Conservation (phyloP, 1,284 basidiomycete genomes). For the Leccinum griseonigrum region DNA sequence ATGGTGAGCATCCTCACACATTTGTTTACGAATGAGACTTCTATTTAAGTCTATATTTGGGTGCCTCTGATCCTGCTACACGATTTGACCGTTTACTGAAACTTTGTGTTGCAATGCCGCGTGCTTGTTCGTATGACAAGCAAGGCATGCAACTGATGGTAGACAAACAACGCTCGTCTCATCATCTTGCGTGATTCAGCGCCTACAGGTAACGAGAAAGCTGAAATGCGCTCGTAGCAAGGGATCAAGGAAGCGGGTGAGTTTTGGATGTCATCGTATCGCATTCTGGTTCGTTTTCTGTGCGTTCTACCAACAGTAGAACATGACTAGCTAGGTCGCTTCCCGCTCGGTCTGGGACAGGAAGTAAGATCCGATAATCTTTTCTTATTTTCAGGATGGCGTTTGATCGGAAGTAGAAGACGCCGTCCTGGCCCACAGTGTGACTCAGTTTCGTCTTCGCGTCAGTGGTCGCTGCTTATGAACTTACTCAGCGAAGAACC, state of each 20-base stretch:
- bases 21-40: background rate
- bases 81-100: background rate
- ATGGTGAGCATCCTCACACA: background rate
- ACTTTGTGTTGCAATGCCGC: background rate
- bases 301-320: background rate
- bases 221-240: background rate
- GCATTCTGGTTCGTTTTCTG: background rate
- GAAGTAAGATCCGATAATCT: background rate
- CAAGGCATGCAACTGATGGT: background rate
- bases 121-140: background rate
- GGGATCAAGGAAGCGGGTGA: background rate
- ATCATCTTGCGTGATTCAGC: no score
- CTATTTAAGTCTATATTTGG: background rate
- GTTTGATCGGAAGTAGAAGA: background rate
- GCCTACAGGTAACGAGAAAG: background rate
- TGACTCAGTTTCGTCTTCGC: background rate
- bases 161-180: background rate
- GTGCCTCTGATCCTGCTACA: background rate
- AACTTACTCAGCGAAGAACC: conserved; percentile 6
- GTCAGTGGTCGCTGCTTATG: background rate
- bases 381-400: no score
- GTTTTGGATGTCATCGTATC: background rate
- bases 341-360: background rate
- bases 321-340: background rate
- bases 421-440: background rate